These are phyloP conservation scores for Salix udensis DNA, from an alignment of 345 rosid species.

Conservation along the genomic window DNA sequence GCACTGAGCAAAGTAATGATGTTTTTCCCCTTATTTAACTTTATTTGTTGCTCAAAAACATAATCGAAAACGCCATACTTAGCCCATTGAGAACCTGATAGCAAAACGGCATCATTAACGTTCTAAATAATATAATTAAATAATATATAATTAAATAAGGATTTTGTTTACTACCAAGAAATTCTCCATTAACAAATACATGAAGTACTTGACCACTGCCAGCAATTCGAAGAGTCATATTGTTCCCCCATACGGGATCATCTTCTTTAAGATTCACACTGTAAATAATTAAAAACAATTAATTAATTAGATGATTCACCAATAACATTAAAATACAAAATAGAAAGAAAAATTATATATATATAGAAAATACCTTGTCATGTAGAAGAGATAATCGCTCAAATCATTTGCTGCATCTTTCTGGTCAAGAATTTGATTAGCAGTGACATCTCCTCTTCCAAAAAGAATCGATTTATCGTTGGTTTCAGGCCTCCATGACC, in stretches of 20 bases:
- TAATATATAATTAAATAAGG: background rate
- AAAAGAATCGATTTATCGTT: conserved; percentile 12
- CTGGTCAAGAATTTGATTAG: conserved; percentile 12
- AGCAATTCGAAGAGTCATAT: conserved; percentile 10
- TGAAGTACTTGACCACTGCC: conserved; percentile 19
- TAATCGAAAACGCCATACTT: conserved; percentile 4
- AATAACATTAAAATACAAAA: background rate
- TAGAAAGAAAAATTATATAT: too few relatives aligned
- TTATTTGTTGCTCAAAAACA: conserved; percentile 2
- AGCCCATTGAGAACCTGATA: conserved; percentile 14
- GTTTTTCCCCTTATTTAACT: conserved; percentile 12
- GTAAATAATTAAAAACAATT: background rate
- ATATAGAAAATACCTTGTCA: conserved; percentile 10
- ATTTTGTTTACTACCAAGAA: background rate
- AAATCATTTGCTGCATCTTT: conserved; percentile 9
- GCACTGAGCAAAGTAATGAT: conserved; percentile 15
- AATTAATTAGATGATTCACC: too few relatives aligned
- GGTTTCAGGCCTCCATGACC: conserved; percentile 63
- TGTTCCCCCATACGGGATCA: conserved; percentile 8
- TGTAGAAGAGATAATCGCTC: conserved; percentile 20
- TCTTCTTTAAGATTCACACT: background rate
- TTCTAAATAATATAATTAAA: background rate
- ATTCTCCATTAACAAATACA: conserved; percentile 12
- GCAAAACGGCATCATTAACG: background rate
- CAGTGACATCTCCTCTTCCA: conserved; percentile 2